A percentile compares a stretch with the other conserved stretches of the same genome.
Evolutionary conservation across 108 stramenopile genomes (phyloP).

Genomic region (Epipyxis sp.): DNA sequence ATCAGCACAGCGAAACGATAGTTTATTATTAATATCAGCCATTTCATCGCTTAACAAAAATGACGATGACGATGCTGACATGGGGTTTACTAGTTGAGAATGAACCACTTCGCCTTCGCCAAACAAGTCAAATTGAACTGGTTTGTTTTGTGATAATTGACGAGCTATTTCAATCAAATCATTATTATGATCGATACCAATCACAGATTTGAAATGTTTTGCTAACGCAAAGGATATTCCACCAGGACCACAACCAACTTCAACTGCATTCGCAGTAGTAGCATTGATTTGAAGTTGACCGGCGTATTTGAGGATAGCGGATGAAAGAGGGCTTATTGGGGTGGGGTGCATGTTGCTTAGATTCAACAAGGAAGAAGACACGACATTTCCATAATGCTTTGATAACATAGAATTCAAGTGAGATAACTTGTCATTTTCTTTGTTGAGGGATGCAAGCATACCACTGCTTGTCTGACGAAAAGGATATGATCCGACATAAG

Average conservation of each 20-base stretch:
- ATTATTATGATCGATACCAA: constrained; percentile 39
- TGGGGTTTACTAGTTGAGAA: background rate
- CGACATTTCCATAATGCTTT: constrained; percentile 40
- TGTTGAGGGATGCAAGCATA: constrained; percentile 41
- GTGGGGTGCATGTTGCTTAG: background rate
- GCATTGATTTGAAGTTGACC: constrained; percentile 31
- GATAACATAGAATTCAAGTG: constrained; percentile 57
- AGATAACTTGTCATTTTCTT: constrained; percentile 1
- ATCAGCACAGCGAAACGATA: constrained; percentile 40
- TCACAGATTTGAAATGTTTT: constrained; percentile 28
- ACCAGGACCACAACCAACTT: constrained; percentile 42
- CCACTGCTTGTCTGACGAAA: constrained; percentile 67
- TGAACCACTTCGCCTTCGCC: constrained; percentile 29
- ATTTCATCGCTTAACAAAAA: no score
- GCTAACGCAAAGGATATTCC: constrained; percentile 37
- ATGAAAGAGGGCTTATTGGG: constrained; percentile 52
- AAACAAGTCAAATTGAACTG: background rate
- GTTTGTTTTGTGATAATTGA: background rate
- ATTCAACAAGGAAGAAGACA: no score
- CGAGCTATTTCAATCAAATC: constrained; percentile 20
- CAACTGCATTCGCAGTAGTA: constrained; percentile 49
- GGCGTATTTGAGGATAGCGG: constrained; percentile 67
- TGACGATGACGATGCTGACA: background rate
- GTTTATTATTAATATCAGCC: no score
- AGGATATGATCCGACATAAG: constrained; percentile 59